Conservation (phyloP, 495 filamentous ascomycete genomes). For the Penicillium argentinense region DNA sequence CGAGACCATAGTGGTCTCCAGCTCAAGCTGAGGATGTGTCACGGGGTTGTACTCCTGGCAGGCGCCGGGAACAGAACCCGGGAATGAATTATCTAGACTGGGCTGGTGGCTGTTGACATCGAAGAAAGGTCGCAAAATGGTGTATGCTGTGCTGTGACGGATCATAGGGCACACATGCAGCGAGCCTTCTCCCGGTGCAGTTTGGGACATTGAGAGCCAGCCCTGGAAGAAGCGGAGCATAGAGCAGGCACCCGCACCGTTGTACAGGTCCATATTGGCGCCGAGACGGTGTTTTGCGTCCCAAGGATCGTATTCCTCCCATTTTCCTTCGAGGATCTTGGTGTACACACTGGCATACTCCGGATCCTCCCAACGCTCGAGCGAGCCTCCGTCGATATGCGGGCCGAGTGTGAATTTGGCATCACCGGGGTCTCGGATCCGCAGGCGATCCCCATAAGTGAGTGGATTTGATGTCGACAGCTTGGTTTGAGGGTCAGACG, state of each 20-base stretch:
- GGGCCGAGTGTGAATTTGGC: slow-evolving; percentile 79
- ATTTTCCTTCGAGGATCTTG: slow-evolving; percentile 68
- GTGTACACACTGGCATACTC: slow-evolving; percentile 79
- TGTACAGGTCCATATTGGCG: slow-evolving; percentile 74
- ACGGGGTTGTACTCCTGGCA: slow-evolving; percentile 73
- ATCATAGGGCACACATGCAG: slow-evolving; percentile 82
- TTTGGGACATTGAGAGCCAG: slow-evolving; percentile 78
- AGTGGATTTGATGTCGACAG: slow-evolving; percentile 68
- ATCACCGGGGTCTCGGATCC: slow-evolving; percentile 66
- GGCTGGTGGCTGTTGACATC: slow-evolving; percentile 47
- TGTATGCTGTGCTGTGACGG: slow-evolving; percentile 72
- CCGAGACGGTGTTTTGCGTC: slow-evolving; percentile 67
- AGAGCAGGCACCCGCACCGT: slow-evolving; percentile 77
- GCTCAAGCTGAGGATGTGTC: slow-evolving; percentile 75
- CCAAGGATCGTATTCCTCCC: slow-evolving; percentile 83
- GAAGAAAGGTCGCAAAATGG: slow-evolving; percentile 86
- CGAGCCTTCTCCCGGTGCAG: slow-evolving; percentile 72
- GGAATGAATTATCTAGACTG: slow-evolving; percentile 50
- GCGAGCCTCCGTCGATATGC: slow-evolving; percentile 80
- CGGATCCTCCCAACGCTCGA: slow-evolving; percentile 82
- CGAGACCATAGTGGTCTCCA: slow-evolving; percentile 73
- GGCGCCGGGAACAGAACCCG: slow-evolving; percentile 72
- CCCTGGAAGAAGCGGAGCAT: slow-evolving; percentile 90
- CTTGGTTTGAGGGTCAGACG: slow-evolving; percentile 55
- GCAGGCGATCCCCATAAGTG: slow-evolving; percentile 77